Evolutionary conservation across 495 filamentous ascomycete species (phyloP).

Genomic region (Trichoderma orchidacearum): DNA sequence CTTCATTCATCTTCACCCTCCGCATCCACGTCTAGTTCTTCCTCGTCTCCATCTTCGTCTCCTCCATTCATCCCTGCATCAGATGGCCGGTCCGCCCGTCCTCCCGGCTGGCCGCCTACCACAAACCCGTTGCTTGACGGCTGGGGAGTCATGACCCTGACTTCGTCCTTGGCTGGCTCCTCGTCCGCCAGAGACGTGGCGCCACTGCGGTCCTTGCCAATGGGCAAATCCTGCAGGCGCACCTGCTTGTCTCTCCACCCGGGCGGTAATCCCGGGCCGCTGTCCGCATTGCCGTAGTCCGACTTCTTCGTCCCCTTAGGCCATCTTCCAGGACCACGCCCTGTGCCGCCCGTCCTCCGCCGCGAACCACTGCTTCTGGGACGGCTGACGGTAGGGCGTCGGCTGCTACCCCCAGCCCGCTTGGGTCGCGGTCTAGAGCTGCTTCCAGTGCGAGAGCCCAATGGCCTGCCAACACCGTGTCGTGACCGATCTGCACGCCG

Average conservation of each 20-base stretch:
- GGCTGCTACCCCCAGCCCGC: constrained; percentile 9
- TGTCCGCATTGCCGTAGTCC: constrained; percentile 42
- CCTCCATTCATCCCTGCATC: constrained; percentile 8
- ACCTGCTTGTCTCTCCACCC: constrained; percentile 26
- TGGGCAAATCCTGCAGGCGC: constrained; percentile 9
- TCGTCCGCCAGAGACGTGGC: constrained; percentile 12
- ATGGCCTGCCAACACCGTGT: constrained; percentile 16
- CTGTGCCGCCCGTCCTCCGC: constrained; percentile 38
- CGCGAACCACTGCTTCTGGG: constrained; percentile 19
- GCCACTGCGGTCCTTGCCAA: constrained; percentile 19
- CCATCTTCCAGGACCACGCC: constrained; percentile 35
- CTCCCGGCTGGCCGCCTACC: not conserved
- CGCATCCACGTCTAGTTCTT: constrained; percentile 10
- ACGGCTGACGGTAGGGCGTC: constrained; percentile 13
- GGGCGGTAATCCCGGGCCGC: constrained; percentile 40
- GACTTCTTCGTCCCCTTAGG: constrained; percentile 43
- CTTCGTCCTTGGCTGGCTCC: constrained; percentile 15
- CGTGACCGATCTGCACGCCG: constrained; percentile 14
- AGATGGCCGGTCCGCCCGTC: not conserved
- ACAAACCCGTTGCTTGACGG: not conserved
- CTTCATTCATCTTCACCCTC: constrained; percentile 14
- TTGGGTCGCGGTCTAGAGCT: constrained; percentile 12
- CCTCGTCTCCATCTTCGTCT: constrained; percentile 10
- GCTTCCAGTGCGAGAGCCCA: constrained; percentile 12
- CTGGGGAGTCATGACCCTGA: constrained; percentile 7